Conservation (phyloP, 768 basidiomycete species). For the Suillus decipiens region DNA sequence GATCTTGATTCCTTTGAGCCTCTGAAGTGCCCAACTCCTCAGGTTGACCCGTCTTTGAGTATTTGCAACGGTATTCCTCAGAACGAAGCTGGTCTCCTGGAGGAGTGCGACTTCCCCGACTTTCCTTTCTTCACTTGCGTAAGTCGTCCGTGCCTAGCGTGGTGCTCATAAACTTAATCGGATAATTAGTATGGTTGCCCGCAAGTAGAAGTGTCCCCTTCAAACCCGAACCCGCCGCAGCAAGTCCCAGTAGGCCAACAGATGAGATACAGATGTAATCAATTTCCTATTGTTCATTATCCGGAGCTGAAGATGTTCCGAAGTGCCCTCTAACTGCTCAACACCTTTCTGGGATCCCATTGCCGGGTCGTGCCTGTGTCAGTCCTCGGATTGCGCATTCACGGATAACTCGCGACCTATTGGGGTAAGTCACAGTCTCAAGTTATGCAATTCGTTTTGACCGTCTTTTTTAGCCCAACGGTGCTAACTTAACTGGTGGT, state of each 20-base stretch:
- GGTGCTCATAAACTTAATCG: background rate
- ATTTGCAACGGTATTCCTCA: constrained; percentile 79
- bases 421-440: constrained; percentile 46
- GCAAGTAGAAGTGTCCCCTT: constrained; percentile 46
- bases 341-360: constrained; percentile 85
- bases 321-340: constrained; percentile 71
- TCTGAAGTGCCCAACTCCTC: constrained; percentile 65
- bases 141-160: constrained; percentile 28
- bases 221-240: constrained; percentile 70
- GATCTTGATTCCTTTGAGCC: constrained; percentile 54
- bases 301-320: constrained; percentile 9
- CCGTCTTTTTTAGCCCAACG: constrained; percentile 53
- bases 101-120: constrained; percentile 65
- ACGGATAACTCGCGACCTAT: constrained; percentile 63
- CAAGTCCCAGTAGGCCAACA: constrained; percentile 44
- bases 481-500: constrained; percentile 68
- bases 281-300: background rate
- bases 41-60: constrained; percentile 50
- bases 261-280: constrained; percentile 57
- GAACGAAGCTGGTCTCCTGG: constrained; percentile 63
- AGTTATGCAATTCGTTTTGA: constrained; percentile 4
- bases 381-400: constrained; percentile 57
- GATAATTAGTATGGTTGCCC: constrained; percentile 72
- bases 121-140: constrained; percentile 83
- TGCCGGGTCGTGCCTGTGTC: constrained; percentile 63